Evolutionary conservation across 495 filamentous ascomycete genomes (phyloP), one percentile per base, ranked within the genome.

Genomic region (Hyaloscypha finlandica): DNA sequence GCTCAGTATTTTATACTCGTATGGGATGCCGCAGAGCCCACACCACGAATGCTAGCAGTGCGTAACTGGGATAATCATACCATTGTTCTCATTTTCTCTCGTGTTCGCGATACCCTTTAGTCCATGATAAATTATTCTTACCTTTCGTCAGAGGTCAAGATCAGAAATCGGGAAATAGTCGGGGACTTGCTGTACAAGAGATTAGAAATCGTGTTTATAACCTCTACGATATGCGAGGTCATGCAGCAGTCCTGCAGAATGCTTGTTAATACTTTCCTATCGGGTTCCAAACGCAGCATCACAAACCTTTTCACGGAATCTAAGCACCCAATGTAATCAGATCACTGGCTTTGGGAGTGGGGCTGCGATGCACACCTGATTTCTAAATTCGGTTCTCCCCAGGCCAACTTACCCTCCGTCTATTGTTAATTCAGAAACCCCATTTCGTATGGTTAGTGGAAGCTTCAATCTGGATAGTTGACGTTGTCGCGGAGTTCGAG

Each of bases 171-270:
- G 33, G 33, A 12, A 45, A 11, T 3, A 11, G 14, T 8, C 6
- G 42, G 14, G 14, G 42, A 45, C 53, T 55, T 65, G 81, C 81
- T 68, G 66, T 85, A 85, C 8, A 74, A 72, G 3, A 84, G 31
- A 61, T 83, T 86, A 6, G 78, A 83, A 20, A 86, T 51, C 0
- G 79, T 81, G 66, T 84, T 85, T 72, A 85, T 77, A 69, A 85
- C 81, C 64, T 85, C 83, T 32, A 78, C 83, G 35, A 85, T 71
- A 63, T 86, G 84, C 55, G 71, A 63, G 2, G 78, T 81, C 35
- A 86, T 67, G 11, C 74, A 73, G 68, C 83, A 85, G 70, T 86
- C 83, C 72, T 84, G 14, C 14, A 45, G 42, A 45, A 19, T 45
- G n/a, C n/a, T n/a, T n/a, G n/a, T n/a, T n/a, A n/a, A n/a, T n/a